A percentile compares a stretch with the other conserved stretches of the same genome.
Conservation (phyloP, 73 alveolate genomes). For the Paramecium bursaria region DNA sequence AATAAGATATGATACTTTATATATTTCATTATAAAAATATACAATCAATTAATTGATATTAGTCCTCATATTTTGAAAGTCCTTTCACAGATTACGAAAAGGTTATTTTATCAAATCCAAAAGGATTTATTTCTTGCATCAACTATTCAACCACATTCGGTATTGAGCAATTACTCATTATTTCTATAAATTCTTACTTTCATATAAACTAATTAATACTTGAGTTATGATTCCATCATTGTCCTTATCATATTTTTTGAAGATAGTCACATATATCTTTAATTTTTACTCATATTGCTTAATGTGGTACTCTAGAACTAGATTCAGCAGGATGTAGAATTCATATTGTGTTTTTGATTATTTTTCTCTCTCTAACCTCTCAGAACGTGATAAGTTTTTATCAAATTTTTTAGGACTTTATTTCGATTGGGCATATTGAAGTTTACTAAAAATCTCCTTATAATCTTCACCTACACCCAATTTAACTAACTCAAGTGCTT, state of each 20-base stretch:
- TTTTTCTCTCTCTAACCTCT: neutral
- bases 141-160: neutral
- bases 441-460: neutral
- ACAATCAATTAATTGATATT: too few relatives aligned
- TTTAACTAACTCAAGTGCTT: conserved; percentile 76
- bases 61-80: too few relatives aligned
- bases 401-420: neutral
- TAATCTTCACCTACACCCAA: conserved; percentile 59
- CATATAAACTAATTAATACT: neutral
- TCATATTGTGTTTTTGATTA: neutral
- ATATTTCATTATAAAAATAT: too few relatives aligned
- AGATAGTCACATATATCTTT: conserved; percentile 55
- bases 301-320: conserved; percentile 14
- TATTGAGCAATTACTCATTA: neutral
- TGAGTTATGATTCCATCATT: conserved; percentile 39
- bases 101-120: neutral
- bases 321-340: neutral
- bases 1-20: too few relatives aligned
- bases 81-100: conserved; percentile 35
- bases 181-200: neutral
- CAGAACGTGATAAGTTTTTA: neutral
- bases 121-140: neutral
- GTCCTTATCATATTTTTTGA: conserved; percentile 42
- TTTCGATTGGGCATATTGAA: neutral
- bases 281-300: conserved; percentile 1